phyloP scores from a whole-genome alignment of 306 rosid species.

The Ormosia emarginata region DNA sequence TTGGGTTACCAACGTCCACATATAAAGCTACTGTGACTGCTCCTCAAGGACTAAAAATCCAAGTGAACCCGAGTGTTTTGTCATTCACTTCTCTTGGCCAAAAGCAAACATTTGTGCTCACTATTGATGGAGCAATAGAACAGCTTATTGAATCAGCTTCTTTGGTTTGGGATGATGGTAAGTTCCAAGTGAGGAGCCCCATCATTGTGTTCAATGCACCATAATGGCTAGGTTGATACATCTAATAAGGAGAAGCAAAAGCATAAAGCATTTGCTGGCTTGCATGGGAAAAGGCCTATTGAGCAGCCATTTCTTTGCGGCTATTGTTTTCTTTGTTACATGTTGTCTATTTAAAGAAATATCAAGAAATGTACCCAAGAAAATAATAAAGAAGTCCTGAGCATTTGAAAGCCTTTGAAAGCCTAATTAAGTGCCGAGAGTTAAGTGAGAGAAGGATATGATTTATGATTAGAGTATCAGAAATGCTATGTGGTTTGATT shows the following conservation, averaged over 20 bases:
- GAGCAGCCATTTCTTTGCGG: background rate
- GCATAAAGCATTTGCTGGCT: no score
- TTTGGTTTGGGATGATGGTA: slow-evolving; percentile 52
- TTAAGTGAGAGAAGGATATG: no score
- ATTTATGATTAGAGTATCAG: background rate
- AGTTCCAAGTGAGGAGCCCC: slow-evolving; percentile 47
- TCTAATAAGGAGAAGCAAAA: background rate
- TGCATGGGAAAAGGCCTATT: no score
- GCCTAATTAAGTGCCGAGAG: no score
- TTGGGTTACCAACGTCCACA: slow-evolving; percentile 35
- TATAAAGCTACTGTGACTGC: slow-evolving; percentile 31
- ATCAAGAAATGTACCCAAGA: background rate
- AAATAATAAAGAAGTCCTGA: background rate
- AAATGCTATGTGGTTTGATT: background rate
- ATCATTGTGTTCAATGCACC: slow-evolving; percentile 25
- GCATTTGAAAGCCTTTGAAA: background rate
- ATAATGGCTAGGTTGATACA: background rate
- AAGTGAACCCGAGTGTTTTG: slow-evolving; percentile 38
- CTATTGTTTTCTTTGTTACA: no score
- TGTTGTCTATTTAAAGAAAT: background rate
- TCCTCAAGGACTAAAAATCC: slow-evolving; percentile 27
- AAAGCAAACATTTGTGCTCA: slow-evolving; percentile 20
- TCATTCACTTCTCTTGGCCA: slow-evolving; percentile 35
- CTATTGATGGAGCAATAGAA: slow-evolving; percentile 20
- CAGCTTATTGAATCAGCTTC: slow-evolving; percentile 27